Conservation (phyloP, 768 basidiomycete genomes). For the Tylopilus vinaceipallidus region DNA sequence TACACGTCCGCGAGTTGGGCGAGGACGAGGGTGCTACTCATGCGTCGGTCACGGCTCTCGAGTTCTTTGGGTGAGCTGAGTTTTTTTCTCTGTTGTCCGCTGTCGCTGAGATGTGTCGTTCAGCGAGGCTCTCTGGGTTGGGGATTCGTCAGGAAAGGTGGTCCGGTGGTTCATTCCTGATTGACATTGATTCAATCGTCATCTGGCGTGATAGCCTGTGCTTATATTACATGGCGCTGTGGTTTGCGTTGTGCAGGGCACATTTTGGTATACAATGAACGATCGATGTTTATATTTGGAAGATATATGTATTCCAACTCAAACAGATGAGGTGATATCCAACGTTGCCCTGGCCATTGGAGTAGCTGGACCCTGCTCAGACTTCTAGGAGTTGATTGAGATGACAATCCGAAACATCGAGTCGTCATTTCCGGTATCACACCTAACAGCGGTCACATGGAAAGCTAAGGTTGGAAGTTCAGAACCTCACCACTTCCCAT, state of each 20-base stretch:
- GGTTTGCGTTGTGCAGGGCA: too few relatives aligned
- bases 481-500: too few relatives aligned
- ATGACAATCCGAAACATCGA: too few relatives aligned
- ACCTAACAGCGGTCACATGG: too few relatives aligned
- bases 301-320: neutral
- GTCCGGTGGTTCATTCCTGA: constrained; percentile 25
- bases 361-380: too few relatives aligned
- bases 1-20: constrained; percentile 65
- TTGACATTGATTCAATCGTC: too few relatives aligned
- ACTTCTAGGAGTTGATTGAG: too few relatives aligned
- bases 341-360: too few relatives aligned
- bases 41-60: constrained; percentile 68
- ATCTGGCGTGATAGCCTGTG: neutral
- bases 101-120: neutral
- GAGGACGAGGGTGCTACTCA: constrained; percentile 39
- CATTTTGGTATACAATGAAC: neutral
- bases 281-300: neutral
- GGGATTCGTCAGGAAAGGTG: constrained; percentile 24
- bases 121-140: constrained; percentile 28
- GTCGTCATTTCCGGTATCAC: too few relatives aligned
- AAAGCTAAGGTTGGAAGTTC: too few relatives aligned
- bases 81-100: neutral
- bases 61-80: constrained; percentile 68
- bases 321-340: too few relatives aligned
- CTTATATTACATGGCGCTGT: neutral